phyloP scores from a whole-genome alignment of 139 green algal genomes.

The Mesostigma viride region DNA sequence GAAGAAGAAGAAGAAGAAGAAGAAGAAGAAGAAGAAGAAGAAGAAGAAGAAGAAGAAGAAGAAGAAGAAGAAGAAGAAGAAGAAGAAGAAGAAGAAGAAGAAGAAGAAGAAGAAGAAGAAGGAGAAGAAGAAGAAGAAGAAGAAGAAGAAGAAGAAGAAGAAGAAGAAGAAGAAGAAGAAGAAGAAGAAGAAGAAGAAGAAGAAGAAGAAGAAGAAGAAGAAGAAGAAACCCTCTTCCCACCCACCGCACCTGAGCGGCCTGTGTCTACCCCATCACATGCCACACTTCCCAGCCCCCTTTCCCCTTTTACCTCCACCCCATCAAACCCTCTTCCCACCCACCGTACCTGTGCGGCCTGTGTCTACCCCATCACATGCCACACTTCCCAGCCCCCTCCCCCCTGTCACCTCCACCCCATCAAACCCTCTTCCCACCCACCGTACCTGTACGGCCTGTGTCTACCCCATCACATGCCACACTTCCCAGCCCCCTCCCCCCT shows the following conservation, averaged over 20 bases:
- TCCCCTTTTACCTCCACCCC: too few species aligned
- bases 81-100: constrained; percentile 5
- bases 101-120: background rate
- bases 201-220: constrained; percentile 2
- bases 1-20: constrained; percentile 9
- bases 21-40: constrained; percentile 9
- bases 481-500: too few species aligned
- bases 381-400: too few species aligned
- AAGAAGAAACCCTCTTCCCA: background rate
- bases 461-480: too few species aligned
- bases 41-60: constrained; percentile 8
- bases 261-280: too few species aligned
- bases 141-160: constrained; percentile 6
- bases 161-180: constrained; percentile 9
- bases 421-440: background rate
- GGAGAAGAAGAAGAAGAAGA: constrained; percentile 1
- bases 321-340: background rate
- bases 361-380: too few species aligned
- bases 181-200: constrained; percentile 9
- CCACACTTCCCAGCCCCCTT: too few species aligned
- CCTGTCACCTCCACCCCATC: too few species aligned
- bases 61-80: constrained; percentile 9
- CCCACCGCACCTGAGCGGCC: background rate
- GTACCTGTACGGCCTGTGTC: background rate
- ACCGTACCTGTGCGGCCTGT: background rate